Evolutionary conservation across 2,329 filamentous ascomycete species (phyloP).

Genomic region (Colletotrichum sp.): DNA sequence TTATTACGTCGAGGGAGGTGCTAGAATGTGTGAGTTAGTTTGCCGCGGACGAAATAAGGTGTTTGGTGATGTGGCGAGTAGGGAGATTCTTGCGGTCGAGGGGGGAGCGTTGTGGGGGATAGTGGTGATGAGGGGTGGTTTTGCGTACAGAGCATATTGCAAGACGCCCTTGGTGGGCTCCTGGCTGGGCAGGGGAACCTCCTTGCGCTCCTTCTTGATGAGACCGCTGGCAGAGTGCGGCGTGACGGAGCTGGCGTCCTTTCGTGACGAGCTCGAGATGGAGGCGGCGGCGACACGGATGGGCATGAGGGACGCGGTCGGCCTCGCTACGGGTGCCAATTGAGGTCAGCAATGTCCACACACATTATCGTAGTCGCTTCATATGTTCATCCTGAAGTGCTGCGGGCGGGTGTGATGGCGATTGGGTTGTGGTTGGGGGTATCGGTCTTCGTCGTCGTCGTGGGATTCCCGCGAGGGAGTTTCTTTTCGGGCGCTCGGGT

Average conservation of each 20-base stretch:
- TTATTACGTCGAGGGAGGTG: conserved; percentile 77
- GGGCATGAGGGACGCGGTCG: conserved; percentile 65
- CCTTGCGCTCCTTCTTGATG: conserved; percentile 64
- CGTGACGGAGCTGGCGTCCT: conserved; percentile 63
- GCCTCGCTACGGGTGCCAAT: conserved; percentile 60
- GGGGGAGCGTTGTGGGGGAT: neutral
- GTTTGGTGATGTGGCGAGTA: neutral
- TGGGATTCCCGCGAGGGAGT: neutral
- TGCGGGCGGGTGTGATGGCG: neutral
- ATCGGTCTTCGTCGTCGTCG: neutral
- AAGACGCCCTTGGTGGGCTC: conserved; percentile 79
- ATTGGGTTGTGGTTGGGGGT: neutral
- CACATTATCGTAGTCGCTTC: neutral
- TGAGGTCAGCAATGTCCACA: conserved; percentile 25
- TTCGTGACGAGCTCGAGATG: conserved; percentile 70
- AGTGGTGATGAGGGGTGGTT: neutral
- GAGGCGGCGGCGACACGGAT: conserved; percentile 68
- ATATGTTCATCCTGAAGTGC: neutral
- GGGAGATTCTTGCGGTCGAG: neutral
- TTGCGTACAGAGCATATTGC: conserved; percentile 84
- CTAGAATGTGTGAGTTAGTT: conserved; percentile 42
- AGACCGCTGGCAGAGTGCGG: conserved; percentile 54
- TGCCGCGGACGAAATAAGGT: neutral
- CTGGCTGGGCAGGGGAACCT: conserved; percentile 80
- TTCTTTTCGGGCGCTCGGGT: neutral